Evolutionary conservation across 805 yeast species (phyloP).

Genomic region (Yamadazyma insecticola): DNA sequence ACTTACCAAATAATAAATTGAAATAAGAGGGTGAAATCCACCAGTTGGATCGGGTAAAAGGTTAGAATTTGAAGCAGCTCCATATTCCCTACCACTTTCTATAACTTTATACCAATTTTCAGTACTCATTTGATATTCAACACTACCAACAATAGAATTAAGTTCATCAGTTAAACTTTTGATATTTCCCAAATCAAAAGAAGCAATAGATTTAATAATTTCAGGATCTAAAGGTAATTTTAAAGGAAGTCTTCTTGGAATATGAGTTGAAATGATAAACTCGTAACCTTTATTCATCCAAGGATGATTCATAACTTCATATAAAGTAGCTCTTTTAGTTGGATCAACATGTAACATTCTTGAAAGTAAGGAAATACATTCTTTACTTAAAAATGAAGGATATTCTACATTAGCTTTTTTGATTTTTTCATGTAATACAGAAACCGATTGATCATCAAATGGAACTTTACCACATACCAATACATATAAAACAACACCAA

Average conservation of each 20-base stretch:
- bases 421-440: slow-evolving; percentile 88
- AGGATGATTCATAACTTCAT: slow-evolving; percentile 80
- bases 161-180: slow-evolving; percentile 55
- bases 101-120: slow-evolving; percentile 55
- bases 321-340: slow-evolving; percentile 66
- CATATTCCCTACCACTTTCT: slow-evolving; percentile 34
- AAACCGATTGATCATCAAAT: slow-evolving; percentile 91
- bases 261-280: slow-evolving; percentile 58
- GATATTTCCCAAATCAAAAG: slow-evolving; percentile 73
- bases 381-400: slow-evolving; percentile 74
- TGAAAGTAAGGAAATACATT: slow-evolving; percentile 73
- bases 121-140: slow-evolving; percentile 59
- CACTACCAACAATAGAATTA: slow-evolving; percentile 53
- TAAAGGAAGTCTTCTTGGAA: slow-evolving; percentile 78
- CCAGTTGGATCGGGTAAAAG: slow-evolving; percentile 69
- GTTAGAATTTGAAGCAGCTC: slow-evolving; percentile 28
- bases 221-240: slow-evolving; percentile 59
- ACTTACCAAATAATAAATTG: slow-evolving; percentile 79
- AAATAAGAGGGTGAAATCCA: slow-evolving; percentile 83
- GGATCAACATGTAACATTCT: slow-evolving; percentile 94
- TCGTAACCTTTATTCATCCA: slow-evolving; percentile 94
- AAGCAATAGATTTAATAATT: slow-evolving; percentile 70
- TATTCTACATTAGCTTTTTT: slow-evolving; percentile 90
- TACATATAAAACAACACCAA: slow-evolving; percentile 93
- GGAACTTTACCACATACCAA: slow-evolving; percentile 98